A percentile compares a stretch with the other conserved stretches of the same genome.
These are phyloP conservation scores for Fraxinus baroniana DNA, from an alignment of 305 asterid species.

Conservation along the genomic window DNA sequence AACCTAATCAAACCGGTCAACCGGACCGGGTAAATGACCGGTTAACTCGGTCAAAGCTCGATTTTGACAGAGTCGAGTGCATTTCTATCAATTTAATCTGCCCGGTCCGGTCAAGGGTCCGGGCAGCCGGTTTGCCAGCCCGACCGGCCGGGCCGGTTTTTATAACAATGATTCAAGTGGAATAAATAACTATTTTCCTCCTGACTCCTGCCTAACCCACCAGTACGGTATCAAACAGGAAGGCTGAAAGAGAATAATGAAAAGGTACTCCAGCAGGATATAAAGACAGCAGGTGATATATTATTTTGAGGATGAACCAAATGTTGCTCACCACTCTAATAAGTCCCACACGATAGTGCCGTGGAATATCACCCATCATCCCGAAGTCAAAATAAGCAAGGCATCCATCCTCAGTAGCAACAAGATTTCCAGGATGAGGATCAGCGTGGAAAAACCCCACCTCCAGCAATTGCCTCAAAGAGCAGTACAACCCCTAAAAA, in stretches of 20 bases:
- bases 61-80: too few relatives aligned
- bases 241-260: background rate
- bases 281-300: background rate
- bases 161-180: too few relatives aligned
- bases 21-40: too few relatives aligned
- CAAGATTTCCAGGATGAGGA: constrained; percentile 99
- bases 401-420: constrained; percentile 75
- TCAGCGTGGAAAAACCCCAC: constrained; percentile 98
- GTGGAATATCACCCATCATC: constrained; percentile 98
- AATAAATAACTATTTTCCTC: background rate
- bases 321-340: constrained; percentile 71
- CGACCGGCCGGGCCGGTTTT: too few relatives aligned
- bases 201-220: background rate
- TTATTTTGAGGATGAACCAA: constrained; percentile 12
- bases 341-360: constrained; percentile 94
- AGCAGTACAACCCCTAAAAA: constrained; percentile 82
- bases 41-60: too few relatives aligned
- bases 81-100: too few relatives aligned
- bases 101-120: too few relatives aligned
- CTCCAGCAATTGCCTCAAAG: constrained; percentile 93
- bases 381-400: constrained; percentile 99
- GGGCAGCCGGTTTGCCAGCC: too few relatives aligned
- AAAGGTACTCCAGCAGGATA: background rate
- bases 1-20: too few relatives aligned
- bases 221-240: background rate